phyloP scores from a whole-genome alignment of 2,329 filamentous ascomycete genomes.

The Blastomyces gilchristii region DNA sequence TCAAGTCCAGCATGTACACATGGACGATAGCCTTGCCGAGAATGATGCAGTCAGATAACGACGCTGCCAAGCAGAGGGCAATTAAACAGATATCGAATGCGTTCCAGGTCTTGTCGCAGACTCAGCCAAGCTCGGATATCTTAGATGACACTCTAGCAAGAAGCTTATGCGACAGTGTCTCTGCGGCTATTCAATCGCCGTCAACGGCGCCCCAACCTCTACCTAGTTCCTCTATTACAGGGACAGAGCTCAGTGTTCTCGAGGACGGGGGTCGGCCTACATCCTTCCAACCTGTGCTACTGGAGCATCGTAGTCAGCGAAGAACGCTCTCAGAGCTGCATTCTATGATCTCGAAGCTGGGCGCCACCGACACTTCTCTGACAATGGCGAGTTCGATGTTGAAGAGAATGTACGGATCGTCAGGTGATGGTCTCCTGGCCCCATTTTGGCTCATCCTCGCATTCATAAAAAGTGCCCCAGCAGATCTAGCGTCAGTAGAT shows the following conservation, averaged over 20 bases:
- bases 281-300: constrained; percentile 51
- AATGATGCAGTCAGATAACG: constrained; percentile 74
- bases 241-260: constrained; percentile 24
- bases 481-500: constrained; percentile 47
- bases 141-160: constrained; percentile 57
- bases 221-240: constrained; percentile 15
- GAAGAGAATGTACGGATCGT: constrained; percentile 49
- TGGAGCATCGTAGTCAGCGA: constrained; percentile 56
- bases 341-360: constrained; percentile 48
- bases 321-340: constrained; percentile 54
- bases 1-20: constrained; percentile 63
- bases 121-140: constrained; percentile 55
- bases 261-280: constrained; percentile 18
- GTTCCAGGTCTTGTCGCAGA: constrained; percentile 53
- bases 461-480: constrained; percentile 51
- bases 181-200: constrained; percentile 35
- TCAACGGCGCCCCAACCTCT: constrained; percentile 24
- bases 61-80: constrained; percentile 60
- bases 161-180: constrained; percentile 65
- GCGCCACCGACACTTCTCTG: constrained; percentile 32
- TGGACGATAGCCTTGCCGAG: constrained; percentile 76
- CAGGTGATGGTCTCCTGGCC: constrained; percentile 52
- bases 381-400: constrained; percentile 57
- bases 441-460: constrained; percentile 73
- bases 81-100: constrained; percentile 68